phyloP scores from a whole-genome alignment of 139 green algal genomes.

The Dunaliella sp. region DNA sequence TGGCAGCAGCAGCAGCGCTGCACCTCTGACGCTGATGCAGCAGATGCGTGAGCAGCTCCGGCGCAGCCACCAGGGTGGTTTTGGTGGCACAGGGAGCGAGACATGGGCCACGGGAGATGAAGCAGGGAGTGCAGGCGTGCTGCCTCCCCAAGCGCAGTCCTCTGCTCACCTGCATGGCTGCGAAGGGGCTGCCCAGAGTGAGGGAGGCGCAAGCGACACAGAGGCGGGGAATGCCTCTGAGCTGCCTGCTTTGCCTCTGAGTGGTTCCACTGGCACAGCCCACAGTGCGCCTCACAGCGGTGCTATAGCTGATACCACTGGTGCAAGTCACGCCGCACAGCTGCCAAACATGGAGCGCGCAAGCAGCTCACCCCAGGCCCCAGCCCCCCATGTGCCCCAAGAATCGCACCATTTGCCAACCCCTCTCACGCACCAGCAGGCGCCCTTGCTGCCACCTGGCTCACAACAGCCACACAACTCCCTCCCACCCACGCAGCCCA shows the following conservation, averaged over 20 bases:
- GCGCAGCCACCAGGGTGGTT: not conserved
- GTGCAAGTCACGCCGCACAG: not conserved
- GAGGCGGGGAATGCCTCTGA: not conserved
- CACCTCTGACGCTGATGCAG: constrained; percentile 17
- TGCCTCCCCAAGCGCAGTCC: not conserved
- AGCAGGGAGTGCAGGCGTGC: not conserved
- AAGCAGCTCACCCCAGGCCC: not conserved
- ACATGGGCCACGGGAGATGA: too few relatives aligned
- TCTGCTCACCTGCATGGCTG: not conserved
- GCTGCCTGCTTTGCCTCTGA: not conserved
- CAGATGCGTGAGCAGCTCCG: constrained; percentile 31
- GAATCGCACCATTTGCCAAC: not conserved
- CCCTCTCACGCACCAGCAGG: not conserved
- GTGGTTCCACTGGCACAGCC: not conserved
- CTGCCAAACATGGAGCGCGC: not conserved
- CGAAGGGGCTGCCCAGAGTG: not conserved
- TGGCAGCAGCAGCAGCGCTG: not conserved
- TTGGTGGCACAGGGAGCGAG: not conserved
- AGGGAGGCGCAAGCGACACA: too few relatives aligned
- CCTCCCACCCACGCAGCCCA: not conserved
- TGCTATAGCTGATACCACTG: not conserved
- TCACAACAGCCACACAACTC: not conserved
- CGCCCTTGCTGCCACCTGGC: not conserved
- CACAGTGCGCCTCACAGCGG: not conserved
- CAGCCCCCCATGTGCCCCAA: not conserved